Conservation (phyloP, 345 rosid genomes). For the Eucalyptus erythrocorys region DNA sequence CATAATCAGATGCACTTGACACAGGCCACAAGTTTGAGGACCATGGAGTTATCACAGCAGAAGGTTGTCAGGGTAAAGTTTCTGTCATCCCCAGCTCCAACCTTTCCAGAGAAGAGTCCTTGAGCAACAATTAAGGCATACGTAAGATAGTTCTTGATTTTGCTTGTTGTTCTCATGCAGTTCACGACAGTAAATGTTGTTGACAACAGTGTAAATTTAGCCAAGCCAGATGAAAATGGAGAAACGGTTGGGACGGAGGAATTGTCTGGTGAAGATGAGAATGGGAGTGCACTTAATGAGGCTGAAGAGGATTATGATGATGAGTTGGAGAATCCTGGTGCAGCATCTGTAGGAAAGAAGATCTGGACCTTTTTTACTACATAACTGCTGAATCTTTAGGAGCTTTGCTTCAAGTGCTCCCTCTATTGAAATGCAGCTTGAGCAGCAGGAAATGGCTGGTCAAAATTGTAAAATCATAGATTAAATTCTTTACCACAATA, state of each 20-base stretch:
- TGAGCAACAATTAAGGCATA: background rate
- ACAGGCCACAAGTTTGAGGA: conserved; percentile 20
- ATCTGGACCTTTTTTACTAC: conserved; percentile 75
- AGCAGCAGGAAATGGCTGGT: background rate
- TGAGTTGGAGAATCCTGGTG: conserved; percentile 36
- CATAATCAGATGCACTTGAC: conserved; percentile 17
- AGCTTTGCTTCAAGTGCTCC: background rate
- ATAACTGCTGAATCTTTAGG: background rate
- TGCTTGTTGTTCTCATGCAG: conserved; percentile 8
- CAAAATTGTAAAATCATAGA: background rate
- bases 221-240: conserved; percentile 20
- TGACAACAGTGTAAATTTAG: conserved; percentile 14
- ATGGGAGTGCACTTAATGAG: conserved; percentile 27
- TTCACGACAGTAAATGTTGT: conserved; percentile 4
- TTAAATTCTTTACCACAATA: background rate
- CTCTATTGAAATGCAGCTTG: background rate
- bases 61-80: conserved; percentile 26
- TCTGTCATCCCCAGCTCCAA: background rate
- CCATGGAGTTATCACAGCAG: conserved; percentile 19
- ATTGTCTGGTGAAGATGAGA: conserved; percentile 28
- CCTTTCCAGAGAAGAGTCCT: background rate
- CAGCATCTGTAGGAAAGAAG: conserved; percentile 61
- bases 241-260: conserved; percentile 25
- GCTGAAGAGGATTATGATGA: conserved; percentile 28
- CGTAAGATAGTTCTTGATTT: background rate